These are phyloP conservation scores for Ogataea trehalophila DNA, from an alignment of 805 yeast genomes.

Conservation along the genomic window DNA sequence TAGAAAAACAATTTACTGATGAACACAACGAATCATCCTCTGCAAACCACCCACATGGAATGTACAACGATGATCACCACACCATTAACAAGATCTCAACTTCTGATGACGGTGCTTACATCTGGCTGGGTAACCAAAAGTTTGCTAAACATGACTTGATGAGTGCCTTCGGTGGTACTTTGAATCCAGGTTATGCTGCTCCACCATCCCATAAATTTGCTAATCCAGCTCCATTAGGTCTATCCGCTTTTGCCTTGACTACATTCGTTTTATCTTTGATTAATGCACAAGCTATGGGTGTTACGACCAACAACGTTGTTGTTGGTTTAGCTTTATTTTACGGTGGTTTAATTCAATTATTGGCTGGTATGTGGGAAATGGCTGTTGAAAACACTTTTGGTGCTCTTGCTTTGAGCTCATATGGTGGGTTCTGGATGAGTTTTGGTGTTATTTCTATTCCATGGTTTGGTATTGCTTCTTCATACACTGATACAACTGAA, in stretches of 20 bases:
- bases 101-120: conserved; percentile 57
- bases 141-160: conserved; percentile 57
- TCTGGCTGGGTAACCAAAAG: conserved; percentile 68
- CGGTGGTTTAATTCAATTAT: conserved; percentile 67
- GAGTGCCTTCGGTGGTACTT: conserved; percentile 77
- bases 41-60: conserved; percentile 21
- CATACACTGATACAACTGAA: conserved; percentile 40
- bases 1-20: conserved; percentile 18
- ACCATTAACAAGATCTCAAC: conserved; percentile 32
- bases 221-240: conserved; percentile 74
- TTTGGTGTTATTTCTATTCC: conserved; percentile 62
- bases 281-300: conserved; percentile 66
- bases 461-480: conserved; percentile 52
- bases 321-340: conserved; percentile 65
- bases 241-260: conserved; percentile 65
- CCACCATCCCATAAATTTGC: conserved; percentile 58
- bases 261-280: conserved; percentile 61
- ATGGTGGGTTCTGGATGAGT: conserved; percentile 75
- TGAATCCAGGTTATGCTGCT: conserved; percentile 64
- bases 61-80: conserved; percentile 12
- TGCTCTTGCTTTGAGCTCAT: conserved; percentile 55
- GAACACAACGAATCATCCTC: conserved; percentile 12
- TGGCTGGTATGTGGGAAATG: conserved; percentile 75
- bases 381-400: conserved; percentile 75
- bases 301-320: conserved; percentile 52